Evolutionary conservation across 2,329 filamentous ascomycete species (phyloP).

Genomic region (Myriosclerotinia duriaeana): DNA sequence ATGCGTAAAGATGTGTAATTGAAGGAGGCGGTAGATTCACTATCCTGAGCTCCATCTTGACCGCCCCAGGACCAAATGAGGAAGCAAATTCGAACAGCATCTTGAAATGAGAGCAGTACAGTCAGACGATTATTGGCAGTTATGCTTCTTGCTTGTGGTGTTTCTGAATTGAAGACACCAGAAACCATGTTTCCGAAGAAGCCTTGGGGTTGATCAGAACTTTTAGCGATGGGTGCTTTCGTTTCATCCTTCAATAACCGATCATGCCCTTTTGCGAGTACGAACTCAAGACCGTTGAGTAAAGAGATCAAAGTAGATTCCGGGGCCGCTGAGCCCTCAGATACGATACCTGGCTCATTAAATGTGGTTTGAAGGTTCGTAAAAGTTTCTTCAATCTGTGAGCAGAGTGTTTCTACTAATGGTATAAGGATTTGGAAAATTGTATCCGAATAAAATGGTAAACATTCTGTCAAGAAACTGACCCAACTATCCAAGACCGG

Average conservation of each 20-base stretch:
- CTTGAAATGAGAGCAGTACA: conserved; percentile 93
- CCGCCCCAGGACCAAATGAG: conserved; percentile 92
- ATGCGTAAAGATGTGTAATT: conserved; percentile 87
- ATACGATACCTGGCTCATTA: conserved; percentile 42
- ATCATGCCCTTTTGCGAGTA: conserved; percentile 84
- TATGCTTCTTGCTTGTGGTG: conserved; percentile 71
- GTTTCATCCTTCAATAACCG: conserved; percentile 75
- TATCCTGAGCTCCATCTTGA: conserved; percentile 63
- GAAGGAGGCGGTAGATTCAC: conserved; percentile 74
- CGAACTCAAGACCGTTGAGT: conserved; percentile 88
- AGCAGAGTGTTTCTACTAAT: conserved; percentile 84
- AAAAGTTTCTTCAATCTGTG: conserved; percentile 73
- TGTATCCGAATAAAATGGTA: conserved; percentile 78
- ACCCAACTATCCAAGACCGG: conserved; percentile 90
- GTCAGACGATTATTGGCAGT: conserved; percentile 94
- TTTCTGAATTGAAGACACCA: conserved; percentile 80
- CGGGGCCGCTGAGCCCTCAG: conserved; percentile 47
- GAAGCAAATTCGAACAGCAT: conserved; percentile 89
- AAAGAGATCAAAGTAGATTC: conserved; percentile 79
- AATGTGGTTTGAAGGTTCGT: conserved; percentile 67
- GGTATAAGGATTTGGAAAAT: conserved; percentile 91
- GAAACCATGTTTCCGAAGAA: conserved; percentile 96
- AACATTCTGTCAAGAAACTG: conserved; percentile 74
- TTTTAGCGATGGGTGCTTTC: conserved; percentile 66
- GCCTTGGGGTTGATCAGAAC: conserved; percentile 76